phyloP scores from a whole-genome alignment of 2,329 filamentous ascomycete genomes.

The Canariomyces notabilis region DNA sequence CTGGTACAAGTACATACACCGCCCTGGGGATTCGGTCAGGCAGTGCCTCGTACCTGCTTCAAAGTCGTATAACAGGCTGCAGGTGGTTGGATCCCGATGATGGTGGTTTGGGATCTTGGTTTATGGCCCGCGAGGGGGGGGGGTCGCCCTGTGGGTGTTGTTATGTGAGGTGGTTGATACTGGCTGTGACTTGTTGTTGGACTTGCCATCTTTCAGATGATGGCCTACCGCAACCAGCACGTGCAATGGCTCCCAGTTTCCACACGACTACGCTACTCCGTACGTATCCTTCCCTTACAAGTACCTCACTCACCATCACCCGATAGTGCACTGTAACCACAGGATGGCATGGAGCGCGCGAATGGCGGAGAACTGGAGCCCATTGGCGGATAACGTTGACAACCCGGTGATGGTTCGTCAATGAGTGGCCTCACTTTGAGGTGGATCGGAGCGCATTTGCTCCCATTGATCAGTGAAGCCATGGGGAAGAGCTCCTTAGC shows the following conservation, averaged over 20 bases:
- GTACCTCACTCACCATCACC: too few species aligned
- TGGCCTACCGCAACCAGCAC: too few species aligned
- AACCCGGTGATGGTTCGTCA: slow-evolving; percentile 11
- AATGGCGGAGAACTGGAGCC: slow-evolving; percentile 4
- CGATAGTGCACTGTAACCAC: too few species aligned
- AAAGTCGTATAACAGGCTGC: slow-evolving; percentile 7
- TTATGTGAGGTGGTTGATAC: too few species aligned
- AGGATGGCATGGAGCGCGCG: slow-evolving; percentile 4
- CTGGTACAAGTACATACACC: slow-evolving; percentile 3
- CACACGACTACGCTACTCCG: too few species aligned
- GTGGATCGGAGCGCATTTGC: not conserved
- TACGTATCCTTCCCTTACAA: slow-evolving; percentile 1
- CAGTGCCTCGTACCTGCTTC: slow-evolving; percentile 14
- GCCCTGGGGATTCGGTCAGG: not conserved
- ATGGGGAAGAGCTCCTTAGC: slow-evolving; percentile 6
- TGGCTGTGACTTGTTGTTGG: too few species aligned
- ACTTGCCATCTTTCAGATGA: too few species aligned
- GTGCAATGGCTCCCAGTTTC: too few species aligned
- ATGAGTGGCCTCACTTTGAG: slow-evolving; percentile 1
- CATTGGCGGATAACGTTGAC: slow-evolving; percentile 3
- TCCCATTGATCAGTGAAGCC: too few species aligned
- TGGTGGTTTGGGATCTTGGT: too few species aligned
- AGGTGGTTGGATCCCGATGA: not conserved
- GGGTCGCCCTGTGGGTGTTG: too few species aligned
- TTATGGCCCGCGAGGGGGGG: too few species aligned